Percentiles rank a stretch among this genome's conserved stretches.
Conservation (phyloP, 2,329 filamentous ascomycete species). For the Neospermospora avenae region DNA sequence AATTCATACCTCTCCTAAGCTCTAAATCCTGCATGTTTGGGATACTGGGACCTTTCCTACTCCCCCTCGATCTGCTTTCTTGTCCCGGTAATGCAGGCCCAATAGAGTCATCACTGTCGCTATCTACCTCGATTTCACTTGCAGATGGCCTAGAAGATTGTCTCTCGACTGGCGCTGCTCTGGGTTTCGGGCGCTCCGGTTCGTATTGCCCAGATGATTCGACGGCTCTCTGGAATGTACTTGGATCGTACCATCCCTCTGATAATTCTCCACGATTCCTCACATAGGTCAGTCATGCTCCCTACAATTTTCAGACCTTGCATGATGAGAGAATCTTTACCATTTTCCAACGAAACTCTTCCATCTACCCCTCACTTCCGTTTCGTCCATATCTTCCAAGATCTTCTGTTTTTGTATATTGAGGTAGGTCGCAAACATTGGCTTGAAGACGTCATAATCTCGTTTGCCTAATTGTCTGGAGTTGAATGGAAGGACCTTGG, state of each 20-base stretch:
- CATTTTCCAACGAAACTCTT: slow-evolving; percentile 91
- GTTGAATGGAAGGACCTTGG: slow-evolving; percentile 56
- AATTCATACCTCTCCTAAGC: slow-evolving; percentile 48
- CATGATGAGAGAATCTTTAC: slow-evolving; percentile 44
- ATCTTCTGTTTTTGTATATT: slow-evolving; percentile 80
- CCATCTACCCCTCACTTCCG: slow-evolving; percentile 81
- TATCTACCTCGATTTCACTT: slow-evolving; percentile 17
- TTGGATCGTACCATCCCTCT: slow-evolving; percentile 90
- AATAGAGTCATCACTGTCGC: slow-evolving; percentile 38
- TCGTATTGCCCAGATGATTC: slow-evolving; percentile 17
- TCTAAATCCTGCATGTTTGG: slow-evolving; percentile 74
- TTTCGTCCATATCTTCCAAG: slow-evolving; percentile 65
- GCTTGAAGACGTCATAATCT: slow-evolving; percentile 63
- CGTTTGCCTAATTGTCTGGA: slow-evolving; percentile 64
- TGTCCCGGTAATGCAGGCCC: slow-evolving; percentile 46
- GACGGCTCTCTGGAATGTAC: slow-evolving; percentile 42
- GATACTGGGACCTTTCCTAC: slow-evolving; percentile 53
- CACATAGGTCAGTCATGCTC: slow-evolving; percentile 43
- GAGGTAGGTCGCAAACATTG: slow-evolving; percentile 79
- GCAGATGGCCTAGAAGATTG: background rate
- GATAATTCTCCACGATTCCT: slow-evolving; percentile 84
- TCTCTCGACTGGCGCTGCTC: background rate
- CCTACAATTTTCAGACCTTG: background rate
- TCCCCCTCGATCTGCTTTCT: slow-evolving; percentile 28
- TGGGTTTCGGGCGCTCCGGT: slow-evolving; percentile 9